Base-by-base conservation (phyloP, 1,284 basidiomycete species). In the Crepidotus sp. region DNA sequence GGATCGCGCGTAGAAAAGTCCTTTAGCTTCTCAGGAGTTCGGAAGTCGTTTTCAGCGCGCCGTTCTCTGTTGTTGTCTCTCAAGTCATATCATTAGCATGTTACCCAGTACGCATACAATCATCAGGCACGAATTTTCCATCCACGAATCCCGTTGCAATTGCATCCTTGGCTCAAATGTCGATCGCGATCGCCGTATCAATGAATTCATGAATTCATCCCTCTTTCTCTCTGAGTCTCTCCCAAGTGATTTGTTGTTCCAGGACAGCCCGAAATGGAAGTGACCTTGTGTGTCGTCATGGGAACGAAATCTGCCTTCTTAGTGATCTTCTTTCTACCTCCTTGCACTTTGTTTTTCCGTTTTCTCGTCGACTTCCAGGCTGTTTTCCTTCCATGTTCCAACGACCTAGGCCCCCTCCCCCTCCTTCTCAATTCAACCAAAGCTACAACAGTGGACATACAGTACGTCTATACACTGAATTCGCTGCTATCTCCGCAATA, bases 381-480 rank as follows among this genome's bases (percentile, higher is more conserved):
- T 18, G 15, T 29, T 36, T 40, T 40, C 25, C 31, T 39, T 25
- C 32, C 14, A 52, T 49, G 47, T 46, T 40, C 40, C 31, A 10
- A 36, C 42, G 40, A 17, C 1, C 40, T 33, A 21, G 46, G 30
- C 44, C 50, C 7, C n/a, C 32, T n/a, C 40, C 50, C 31, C 25
- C 47, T n/a, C 44, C 32, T n/a, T 36, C n/a, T n/a, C n/a, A n/a
- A n/a, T n/a, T 36, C 2, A n/a, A 49, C 15, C 21, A 47, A 24
- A 52, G 47, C 39, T 52, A 19, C 33, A 46, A 40, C 21, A 52
- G 44, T 13, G 46, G 27, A 10, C 26, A 42, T 5, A 46, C 47
- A 7, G 50, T 47, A 32, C 14, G 47, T 40, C 22, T 31, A 3
- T 7, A 5, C 3, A 5, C 6, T 14, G n/a, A 11, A 22, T n/a